Evolutionary conservation across 345 rosid species (phyloP).

Genomic region (Geranium rotundifolium): DNA sequence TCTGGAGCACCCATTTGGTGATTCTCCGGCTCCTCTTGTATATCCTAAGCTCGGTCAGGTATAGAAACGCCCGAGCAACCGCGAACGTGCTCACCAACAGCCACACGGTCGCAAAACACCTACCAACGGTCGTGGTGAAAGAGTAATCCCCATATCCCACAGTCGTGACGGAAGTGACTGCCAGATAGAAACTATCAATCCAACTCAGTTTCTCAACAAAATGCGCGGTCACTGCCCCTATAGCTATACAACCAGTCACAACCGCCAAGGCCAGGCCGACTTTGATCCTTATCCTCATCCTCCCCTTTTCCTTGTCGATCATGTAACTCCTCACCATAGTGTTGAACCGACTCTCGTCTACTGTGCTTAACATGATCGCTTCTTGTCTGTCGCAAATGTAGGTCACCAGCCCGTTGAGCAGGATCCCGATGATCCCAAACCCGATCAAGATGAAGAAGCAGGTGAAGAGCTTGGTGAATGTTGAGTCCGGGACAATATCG

Average conservation of each 20-base stretch:
- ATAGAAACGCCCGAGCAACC: slow-evolving; percentile 55
- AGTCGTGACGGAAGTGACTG: slow-evolving; percentile 58
- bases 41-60: slow-evolving; percentile 46
- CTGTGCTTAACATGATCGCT: slow-evolving; percentile 36
- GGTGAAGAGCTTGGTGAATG: slow-evolving; percentile 26
- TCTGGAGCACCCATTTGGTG: slow-evolving; percentile 56
- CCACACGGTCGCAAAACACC: slow-evolving; percentile 61
- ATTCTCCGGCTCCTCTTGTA: slow-evolving; percentile 44
- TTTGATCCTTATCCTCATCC: slow-evolving; percentile 56
- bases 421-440: slow-evolving; percentile 50
- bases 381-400: slow-evolving; percentile 62
- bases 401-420: slow-evolving; percentile 47
- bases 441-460: slow-evolving; percentile 33
- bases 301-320: slow-evolving; percentile 48
- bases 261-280: slow-evolving; percentile 41
- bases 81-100: slow-evolving; percentile 46
- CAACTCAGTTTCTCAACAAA: slow-evolving; percentile 36
- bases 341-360: slow-evolving; percentile 38
- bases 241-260: slow-evolving; percentile 36
- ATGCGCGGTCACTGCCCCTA: slow-evolving; percentile 33
- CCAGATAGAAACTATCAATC: slow-evolving; percentile 56
- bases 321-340: slow-evolving; percentile 33
- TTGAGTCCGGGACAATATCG: slow-evolving; percentile 36
- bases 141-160: slow-evolving; percentile 62
- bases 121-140: slow-evolving; percentile 33